Conservation (phyloP, 1,284 basidiomycete species). For the Rhodotorula sp. region DNA sequence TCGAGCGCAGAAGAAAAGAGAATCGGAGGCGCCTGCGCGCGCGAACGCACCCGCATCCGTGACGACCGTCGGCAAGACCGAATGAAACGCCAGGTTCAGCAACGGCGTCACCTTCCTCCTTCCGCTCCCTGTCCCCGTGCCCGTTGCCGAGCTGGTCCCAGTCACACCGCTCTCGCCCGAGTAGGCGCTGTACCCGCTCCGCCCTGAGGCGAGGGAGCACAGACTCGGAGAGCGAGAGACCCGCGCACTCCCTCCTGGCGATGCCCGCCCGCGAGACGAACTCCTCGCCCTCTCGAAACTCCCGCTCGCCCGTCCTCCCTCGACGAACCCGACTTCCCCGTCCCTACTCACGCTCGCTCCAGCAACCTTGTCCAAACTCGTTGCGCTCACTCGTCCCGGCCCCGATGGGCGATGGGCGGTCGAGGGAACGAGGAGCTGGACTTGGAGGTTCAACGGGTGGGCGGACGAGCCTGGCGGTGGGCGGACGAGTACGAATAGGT, state of each 20-base stretch:
- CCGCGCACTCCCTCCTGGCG: too few species aligned
- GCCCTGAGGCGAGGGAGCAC: slow-evolving; percentile 2
- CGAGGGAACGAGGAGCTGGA: slow-evolving; percentile 69
- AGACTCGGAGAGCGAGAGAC: neutral
- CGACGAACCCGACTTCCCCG: neutral
- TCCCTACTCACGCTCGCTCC: slow-evolving; percentile 15
- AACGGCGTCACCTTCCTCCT: slow-evolving; percentile 79
- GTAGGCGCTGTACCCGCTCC: neutral
- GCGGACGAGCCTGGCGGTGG: slow-evolving; percentile 77
- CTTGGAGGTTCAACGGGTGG: slow-evolving; percentile 87
- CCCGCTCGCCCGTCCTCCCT: too few species aligned
- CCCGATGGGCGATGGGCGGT: neutral
- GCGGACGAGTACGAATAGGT: slow-evolving; percentile 64
- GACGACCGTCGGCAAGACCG: slow-evolving; percentile 85
- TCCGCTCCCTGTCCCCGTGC: slow-evolving; percentile 48
- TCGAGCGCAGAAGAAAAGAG: neutral
- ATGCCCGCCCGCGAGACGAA: too few species aligned
- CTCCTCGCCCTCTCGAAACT: neutral
- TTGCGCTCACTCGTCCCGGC: neutral
- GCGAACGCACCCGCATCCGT: slow-evolving; percentile 61
- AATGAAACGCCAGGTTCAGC: slow-evolving; percentile 70
- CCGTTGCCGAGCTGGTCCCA: neutral
- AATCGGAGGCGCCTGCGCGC: neutral
- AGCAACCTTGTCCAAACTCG: slow-evolving; percentile 36
- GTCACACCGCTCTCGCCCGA: neutral